These are phyloP conservation scores for Paraconiothyrium brasiliense DNA, from an alignment of 2,329 filamentous ascomycete species.

Conservation along the genomic window DNA sequence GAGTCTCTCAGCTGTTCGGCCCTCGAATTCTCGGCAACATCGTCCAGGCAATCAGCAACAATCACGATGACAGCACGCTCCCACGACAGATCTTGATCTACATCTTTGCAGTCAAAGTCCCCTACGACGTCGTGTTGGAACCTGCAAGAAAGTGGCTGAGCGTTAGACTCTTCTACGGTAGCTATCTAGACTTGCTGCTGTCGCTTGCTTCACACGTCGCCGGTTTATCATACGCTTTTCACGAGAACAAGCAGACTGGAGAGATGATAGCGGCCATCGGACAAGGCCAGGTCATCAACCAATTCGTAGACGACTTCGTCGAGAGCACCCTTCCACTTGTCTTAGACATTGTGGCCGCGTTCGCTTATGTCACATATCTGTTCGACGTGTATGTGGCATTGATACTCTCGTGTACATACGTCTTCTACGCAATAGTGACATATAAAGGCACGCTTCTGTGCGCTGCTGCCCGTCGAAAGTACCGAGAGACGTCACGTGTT, in stretches of 20 bases:
- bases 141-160: slow-evolving; percentile 58
- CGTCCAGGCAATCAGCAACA: slow-evolving; percentile 68
- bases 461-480: slow-evolving; percentile 2
- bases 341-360: slow-evolving; percentile 61
- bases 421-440: slow-evolving; percentile 10
- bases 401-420: slow-evolving; percentile 23
- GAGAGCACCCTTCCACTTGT: slow-evolving; percentile 64
- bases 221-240: slow-evolving; percentile 72
- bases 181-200: slow-evolving; percentile 67
- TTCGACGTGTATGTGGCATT: slow-evolving; percentile 62
- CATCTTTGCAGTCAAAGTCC: slow-evolving; percentile 54
- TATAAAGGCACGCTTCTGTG: slow-evolving; percentile 10
- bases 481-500: slow-evolving; percentile 6
- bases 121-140: slow-evolving; percentile 34
- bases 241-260: slow-evolving; percentile 60
- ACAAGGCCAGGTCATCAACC: slow-evolving; percentile 65
- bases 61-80: slow-evolving; percentile 56
- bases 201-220: slow-evolving; percentile 61
- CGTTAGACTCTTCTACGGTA: slow-evolving; percentile 64
- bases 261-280: slow-evolving; percentile 68
- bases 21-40: slow-evolving; percentile 80
- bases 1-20: slow-evolving; percentile 76
- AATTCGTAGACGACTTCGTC: slow-evolving; percentile 55
- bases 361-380: slow-evolving; percentile 65
- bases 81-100: slow-evolving; percentile 61